A percentile compares a stretch with the other conserved stretches of the same genome.
phyloP scores from a whole-genome alignment of 768 basidiomycete genomes.

The Postia placenta region DNA sequence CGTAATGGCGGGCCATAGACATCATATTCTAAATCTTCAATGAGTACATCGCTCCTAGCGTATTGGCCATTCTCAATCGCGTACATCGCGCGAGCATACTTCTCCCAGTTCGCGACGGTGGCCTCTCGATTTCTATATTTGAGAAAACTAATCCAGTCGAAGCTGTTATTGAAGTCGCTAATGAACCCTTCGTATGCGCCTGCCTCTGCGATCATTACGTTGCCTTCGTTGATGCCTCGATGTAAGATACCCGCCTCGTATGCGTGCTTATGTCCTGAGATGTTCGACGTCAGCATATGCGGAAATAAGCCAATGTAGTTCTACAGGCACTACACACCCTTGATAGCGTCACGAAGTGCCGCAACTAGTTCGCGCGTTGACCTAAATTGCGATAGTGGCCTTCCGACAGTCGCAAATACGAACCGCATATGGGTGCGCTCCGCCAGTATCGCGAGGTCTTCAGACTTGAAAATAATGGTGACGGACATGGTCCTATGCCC shows the following conservation, averaged over 20 bases:
- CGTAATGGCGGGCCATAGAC: too few relatives aligned
- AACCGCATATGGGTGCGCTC: conserved; percentile 11
- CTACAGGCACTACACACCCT: neutral
- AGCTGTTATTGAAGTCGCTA: conserved; percentile 7
- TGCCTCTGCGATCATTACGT: conserved; percentile 12
- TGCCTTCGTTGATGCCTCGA: conserved; percentile 13
- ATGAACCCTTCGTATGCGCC: neutral
- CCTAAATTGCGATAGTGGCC: conserved; percentile 5
- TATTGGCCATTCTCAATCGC: neutral
- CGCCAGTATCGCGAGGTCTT: too few relatives aligned
- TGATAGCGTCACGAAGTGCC: conserved; percentile 8
- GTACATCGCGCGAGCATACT: neutral
- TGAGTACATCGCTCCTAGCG: neutral
- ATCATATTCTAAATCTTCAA: too few relatives aligned
- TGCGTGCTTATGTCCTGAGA: neutral
- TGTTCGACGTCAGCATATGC: neutral
- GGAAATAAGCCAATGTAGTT: neutral
- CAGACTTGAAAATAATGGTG: too few relatives aligned
- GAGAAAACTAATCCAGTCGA: neutral
- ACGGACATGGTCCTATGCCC: too few relatives aligned
- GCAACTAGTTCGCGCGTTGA: conserved; percentile 8
- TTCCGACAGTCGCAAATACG: conserved; percentile 2
- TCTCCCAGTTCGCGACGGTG: neutral
- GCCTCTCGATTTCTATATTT: neutral
- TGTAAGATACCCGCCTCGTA: conserved; percentile 10